These are phyloP conservation scores for Exserohilum turcica DNA, from an alignment of 2,329 filamentous ascomycete genomes.

Conservation along the genomic window DNA sequence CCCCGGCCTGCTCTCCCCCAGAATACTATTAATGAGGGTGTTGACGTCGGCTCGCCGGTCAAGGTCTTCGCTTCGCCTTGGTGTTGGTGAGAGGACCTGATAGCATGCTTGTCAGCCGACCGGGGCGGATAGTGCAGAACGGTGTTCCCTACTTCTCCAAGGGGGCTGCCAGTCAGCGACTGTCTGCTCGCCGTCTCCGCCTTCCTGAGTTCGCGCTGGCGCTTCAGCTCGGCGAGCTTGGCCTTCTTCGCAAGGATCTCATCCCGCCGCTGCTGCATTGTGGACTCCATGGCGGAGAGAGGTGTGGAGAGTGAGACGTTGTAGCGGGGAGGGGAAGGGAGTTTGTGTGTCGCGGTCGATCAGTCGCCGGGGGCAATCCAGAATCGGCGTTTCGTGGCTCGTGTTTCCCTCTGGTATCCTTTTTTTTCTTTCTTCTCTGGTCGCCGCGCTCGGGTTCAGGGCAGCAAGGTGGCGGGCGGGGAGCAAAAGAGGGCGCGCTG, in stretches of 20 bases:
- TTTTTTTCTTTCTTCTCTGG: not conserved
- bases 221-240: slow-evolving; percentile 94
- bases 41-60: slow-evolving; percentile 73
- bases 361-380: not conserved
- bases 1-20: slow-evolving; percentile 75
- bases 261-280: slow-evolving; percentile 83
- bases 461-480: not conserved
- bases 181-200: slow-evolving; percentile 73
- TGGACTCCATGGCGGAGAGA: slow-evolving; percentile 46
- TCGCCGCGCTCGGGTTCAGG: no score
- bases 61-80: slow-evolving; percentile 67
- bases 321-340: not conserved
- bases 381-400: not conserved
- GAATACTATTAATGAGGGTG: slow-evolving; percentile 79
- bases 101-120: slow-evolving; percentile 13
- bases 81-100: slow-evolving; percentile 71
- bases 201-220: slow-evolving; percentile 82
- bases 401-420: not conserved
- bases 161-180: slow-evolving; percentile 63
- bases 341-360: not conserved
- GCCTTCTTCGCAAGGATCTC: slow-evolving; percentile 97
- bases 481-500: not conserved
- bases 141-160: slow-evolving; percentile 67
- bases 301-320: slow-evolving; percentile 6
- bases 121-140: not conserved